Conservation (phyloP, 768 basidiomycete species). For the Russula griseocarnosa region DNA sequence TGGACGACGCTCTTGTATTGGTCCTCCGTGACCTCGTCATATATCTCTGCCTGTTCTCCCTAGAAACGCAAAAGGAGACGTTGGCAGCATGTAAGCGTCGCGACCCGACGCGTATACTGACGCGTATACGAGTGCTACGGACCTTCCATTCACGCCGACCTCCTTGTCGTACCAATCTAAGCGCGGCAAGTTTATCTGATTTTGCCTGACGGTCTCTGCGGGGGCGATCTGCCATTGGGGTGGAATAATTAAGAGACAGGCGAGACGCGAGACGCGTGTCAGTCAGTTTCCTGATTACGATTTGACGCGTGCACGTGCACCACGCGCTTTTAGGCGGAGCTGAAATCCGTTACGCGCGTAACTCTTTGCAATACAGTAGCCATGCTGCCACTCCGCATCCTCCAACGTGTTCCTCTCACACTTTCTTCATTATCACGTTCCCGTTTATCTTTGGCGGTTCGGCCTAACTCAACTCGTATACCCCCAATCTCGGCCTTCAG, state of each 20-base stretch:
- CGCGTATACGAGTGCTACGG: slow-evolving; percentile 32
- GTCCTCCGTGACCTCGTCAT: slow-evolving; percentile 87
- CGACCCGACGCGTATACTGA: slow-evolving; percentile 12
- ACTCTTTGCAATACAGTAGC: neutral
- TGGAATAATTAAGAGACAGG: too few species aligned
- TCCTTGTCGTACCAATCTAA: slow-evolving; percentile 43
- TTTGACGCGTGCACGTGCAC: slow-evolving; percentile 23
- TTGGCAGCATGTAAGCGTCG: slow-evolving; percentile 9
- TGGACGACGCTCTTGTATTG: slow-evolving; percentile 84
- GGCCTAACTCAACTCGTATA: slow-evolving; percentile 9
- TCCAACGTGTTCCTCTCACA: neutral
- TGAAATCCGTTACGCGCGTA: slow-evolving; percentile 29
- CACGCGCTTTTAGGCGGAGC: slow-evolving; percentile 34
- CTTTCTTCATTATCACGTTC: neutral
- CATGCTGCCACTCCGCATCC: slow-evolving; percentile 18
- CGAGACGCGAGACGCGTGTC: slow-evolving; percentile 7
- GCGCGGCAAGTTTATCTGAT: slow-evolving; percentile 52
- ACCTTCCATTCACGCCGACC: slow-evolving; percentile 51
- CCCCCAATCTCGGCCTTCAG: neutral
- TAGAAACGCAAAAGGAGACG: slow-evolving; percentile 29
- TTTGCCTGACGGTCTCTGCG: slow-evolving; percentile 33
- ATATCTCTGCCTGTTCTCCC: slow-evolving; percentile 66
- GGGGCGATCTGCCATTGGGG: slow-evolving; percentile 33
- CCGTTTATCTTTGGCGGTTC: slow-evolving; percentile 10
- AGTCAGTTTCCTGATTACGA: neutral